Evolutionary conservation across 2,329 filamentous ascomycete species (phyloP).

Genomic region (Neophaeococcomyces aloes): DNA sequence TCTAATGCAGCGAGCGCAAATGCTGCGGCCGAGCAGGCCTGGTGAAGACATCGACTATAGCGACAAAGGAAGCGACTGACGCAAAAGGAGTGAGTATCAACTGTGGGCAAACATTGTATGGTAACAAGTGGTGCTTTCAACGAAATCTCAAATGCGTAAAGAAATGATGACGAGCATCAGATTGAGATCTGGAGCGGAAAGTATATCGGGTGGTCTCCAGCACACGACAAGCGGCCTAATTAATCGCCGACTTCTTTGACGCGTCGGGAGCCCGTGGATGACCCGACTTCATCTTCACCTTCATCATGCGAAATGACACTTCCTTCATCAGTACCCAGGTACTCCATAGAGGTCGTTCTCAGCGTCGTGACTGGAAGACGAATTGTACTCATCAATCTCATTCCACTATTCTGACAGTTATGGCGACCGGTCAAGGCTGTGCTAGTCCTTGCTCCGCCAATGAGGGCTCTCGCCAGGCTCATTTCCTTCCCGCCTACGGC

Average conservation of each 20-base stretch:
- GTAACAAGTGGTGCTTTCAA: too few relatives aligned
- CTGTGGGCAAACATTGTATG: too few relatives aligned
- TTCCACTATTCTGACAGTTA: not conserved
- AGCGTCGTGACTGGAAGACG: not conserved
- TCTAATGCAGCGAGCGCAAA: conserved; percentile 16
- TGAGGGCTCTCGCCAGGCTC: not conserved
- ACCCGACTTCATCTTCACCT: not conserved
- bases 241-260: not conserved
- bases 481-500: not conserved
- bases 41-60: not conserved
- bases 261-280: not conserved
- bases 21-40: conserved; percentile 11
- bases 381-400: not conserved
- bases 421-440: not conserved
- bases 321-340: too few relatives aligned
- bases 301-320: too few relatives aligned
- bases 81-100: too few relatives aligned
- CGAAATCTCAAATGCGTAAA: too few relatives aligned
- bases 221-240: not conserved
- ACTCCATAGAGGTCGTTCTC: not conserved
- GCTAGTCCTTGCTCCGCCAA: not conserved
- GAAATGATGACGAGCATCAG: not conserved
- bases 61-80: not conserved
- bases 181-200: not conserved
- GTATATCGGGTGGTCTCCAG: not conserved